Evolutionary conservation across 2,329 filamentous ascomycete genomes (phyloP), one percentile per base, ranked within the genome.

Genomic region (Pseudogymnoascus sp.): DNA sequence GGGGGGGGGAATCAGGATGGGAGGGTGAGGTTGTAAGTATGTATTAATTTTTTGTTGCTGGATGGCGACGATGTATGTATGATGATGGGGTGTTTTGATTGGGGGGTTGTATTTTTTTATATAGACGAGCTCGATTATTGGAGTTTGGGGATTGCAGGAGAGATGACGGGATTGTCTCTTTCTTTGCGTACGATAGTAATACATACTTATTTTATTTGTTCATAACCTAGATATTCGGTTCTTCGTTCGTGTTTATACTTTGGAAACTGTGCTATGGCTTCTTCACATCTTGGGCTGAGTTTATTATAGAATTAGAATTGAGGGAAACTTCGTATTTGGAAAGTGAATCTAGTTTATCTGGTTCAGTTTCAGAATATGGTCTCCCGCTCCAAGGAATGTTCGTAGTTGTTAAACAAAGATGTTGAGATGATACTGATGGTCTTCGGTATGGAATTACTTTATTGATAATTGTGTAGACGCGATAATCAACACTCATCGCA

Each of bases 1-100:
- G 81, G 80, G 12, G 82, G 81, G 25, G 77, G 78, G 12, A 77
- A 77, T 23, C 66, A 68, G 21, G 69, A 73, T 36, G 71, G 72
- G 16, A 69, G 71, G 34, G 68, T 74, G 18, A 67, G 71, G 63
- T 67, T 74, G 63, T 74, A 67, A 68, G 46, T 18, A 60, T 56
- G 36, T 38, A 38, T 38, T 38, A 34, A 12, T 56, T 56, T 34
- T 34, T 34, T 11, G 50, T 31, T 56, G 50, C 10, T 14, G 50
- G 7, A 53, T 34, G 28, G 16, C 50, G 4, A 11, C 50, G 1
- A 12, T 50, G 44, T 56, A 56, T 53, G 40, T 46, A 46, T 46
- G 50, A 34, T 56, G 50, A 56, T 56, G 50, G 46, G 50, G 50
- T 56, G 23, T 56, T 56, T 34, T 53, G 42, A n/a, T 31, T 28